Percentiles rank a stretch among this genome's conserved stretches.
Evolutionary conservation across 2,329 filamentous ascomycete genomes (phyloP).

Genomic region (Tolypocladium album): DNA sequence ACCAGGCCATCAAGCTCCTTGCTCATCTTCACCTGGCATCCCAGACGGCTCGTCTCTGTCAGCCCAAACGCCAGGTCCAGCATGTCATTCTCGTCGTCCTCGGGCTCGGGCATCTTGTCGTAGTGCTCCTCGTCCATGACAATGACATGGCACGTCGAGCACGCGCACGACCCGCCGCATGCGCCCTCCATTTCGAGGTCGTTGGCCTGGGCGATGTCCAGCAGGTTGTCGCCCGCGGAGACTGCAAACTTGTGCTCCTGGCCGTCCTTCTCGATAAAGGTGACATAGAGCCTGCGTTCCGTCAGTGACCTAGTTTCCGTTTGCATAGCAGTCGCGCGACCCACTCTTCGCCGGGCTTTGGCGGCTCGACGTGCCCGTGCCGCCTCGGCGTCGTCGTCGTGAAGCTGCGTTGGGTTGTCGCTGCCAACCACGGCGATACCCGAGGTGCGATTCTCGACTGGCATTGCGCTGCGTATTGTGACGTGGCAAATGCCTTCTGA

Average conservation of each 20-base stretch:
- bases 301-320: constrained; percentile 2
- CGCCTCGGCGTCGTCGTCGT: constrained; percentile 46
- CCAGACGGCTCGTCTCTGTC: constrained; percentile 73
- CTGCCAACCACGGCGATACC: constrained; percentile 6
- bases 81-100: constrained; percentile 83
- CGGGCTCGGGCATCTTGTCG: constrained; percentile 67
- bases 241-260: constrained; percentile 68
- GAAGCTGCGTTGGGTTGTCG: constrained; percentile 40
- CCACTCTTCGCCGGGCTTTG: constrained; percentile 87
- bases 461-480: constrained; percentile 9
- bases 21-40: constrained; percentile 86
- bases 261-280: constrained; percentile 88
- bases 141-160: constrained; percentile 87
- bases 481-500: constrained; percentile 2
- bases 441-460: constrained; percentile 6
- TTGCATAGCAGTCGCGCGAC: constrained; percentile 18
- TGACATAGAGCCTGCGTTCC: constrained; percentile 61
- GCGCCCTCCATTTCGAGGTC: constrained; percentile 98
- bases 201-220: constrained; percentile 90
- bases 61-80: constrained; percentile 82
- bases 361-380: constrained; percentile 75
- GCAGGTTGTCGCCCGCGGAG: constrained; percentile 76
- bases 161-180: constrained; percentile 88
- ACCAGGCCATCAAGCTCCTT: constrained; percentile 80
- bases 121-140: constrained; percentile 63